Percentiles rank a stretch among this genome's conserved stretches.
These are phyloP conservation scores for Prunus mira DNA, from an alignment of 306 rosid species.

Conservation along the genomic window DNA sequence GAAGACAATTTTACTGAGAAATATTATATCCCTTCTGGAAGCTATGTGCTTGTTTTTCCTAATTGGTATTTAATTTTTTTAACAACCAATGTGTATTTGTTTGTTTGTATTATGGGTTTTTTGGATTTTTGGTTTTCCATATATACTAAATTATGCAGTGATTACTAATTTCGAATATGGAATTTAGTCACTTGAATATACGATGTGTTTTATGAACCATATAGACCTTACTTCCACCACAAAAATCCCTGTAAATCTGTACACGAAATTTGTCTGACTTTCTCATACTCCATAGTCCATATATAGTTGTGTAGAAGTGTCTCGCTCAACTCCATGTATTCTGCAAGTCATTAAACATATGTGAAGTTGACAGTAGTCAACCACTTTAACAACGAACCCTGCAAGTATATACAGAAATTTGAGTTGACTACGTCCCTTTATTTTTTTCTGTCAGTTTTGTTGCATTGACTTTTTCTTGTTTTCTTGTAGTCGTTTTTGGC, in stretches of 20 bases:
- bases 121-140: background rate
- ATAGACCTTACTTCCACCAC: background rate
- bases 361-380: background rate
- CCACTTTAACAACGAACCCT: background rate
- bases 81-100: background rate
- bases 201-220: background rate
- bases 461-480: background rate
- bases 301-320: background rate
- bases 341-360: background rate
- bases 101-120: background rate
- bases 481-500: slow-evolving; percentile 79
- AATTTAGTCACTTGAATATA: background rate
- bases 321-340: background rate
- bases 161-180: background rate
- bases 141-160: background rate
- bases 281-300: background rate
- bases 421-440: background rate
- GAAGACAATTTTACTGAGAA: background rate
- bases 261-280: background rate
- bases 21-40: background rate
- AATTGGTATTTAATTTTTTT: background rate
- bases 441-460: background rate
- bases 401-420: background rate
- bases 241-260: background rate
- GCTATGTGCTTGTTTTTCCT: background rate